A percentile compares a stretch with the other conserved stretches of the same genome.
Conservation (phyloP, 495 filamentous ascomycete genomes). For the Penicillium waksmanii region DNA sequence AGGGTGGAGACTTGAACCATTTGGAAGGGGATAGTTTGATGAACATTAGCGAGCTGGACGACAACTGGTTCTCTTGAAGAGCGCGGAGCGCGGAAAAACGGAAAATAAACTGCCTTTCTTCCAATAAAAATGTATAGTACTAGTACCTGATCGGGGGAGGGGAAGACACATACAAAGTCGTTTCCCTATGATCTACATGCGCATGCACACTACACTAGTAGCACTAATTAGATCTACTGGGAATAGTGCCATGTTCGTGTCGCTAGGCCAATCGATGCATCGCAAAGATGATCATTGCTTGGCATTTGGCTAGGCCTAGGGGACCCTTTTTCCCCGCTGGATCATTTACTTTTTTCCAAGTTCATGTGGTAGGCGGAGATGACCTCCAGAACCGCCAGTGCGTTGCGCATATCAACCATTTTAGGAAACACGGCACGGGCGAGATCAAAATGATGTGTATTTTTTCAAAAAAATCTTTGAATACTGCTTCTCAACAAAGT, state of each 20-base stretch:
- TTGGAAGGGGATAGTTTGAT: conserved; percentile 47
- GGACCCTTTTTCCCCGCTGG: background rate
- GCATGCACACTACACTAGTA: conserved; percentile 12
- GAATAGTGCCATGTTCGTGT: background rate
- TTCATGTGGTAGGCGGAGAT: no score
- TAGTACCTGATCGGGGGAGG: background rate
- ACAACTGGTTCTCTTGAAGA: conserved; percentile 48
- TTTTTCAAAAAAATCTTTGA: no score
- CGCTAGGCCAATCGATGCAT: conserved; percentile 5
- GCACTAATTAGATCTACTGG: conserved; percentile 5
- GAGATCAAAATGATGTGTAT: no score
- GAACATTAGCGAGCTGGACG: conserved; percentile 49
- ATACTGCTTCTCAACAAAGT: no score
- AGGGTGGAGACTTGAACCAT: conserved; percentile 40
- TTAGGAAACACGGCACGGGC: no score
- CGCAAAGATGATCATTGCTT: background rate
- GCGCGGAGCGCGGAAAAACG: background rate
- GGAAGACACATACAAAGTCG: conserved; percentile 10
- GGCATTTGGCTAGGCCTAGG: background rate
- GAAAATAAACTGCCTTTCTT: background rate
- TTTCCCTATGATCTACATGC: conserved; percentile 23
- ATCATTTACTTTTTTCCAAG: background rate
- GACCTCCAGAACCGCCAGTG: background rate
- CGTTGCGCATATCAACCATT: background rate
- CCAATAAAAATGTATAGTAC: background rate